Conservation (phyloP, 495 filamentous ascomycete species). For the Thozetella sp. region DNA sequence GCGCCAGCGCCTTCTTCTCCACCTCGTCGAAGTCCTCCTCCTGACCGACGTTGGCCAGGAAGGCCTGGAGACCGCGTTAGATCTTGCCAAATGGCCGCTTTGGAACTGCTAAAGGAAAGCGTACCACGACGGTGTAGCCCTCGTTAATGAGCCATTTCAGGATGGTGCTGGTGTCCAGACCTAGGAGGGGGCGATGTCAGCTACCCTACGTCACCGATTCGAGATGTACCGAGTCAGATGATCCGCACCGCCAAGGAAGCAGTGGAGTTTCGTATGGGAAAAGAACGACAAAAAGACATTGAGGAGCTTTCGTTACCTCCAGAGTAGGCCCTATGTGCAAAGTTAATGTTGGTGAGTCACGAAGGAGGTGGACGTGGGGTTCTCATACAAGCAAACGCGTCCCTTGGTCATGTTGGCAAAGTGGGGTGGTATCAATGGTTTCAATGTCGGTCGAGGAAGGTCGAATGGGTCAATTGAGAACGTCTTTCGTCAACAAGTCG, state of each 20-base stretch:
- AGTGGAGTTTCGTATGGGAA: too few relatives aligned
- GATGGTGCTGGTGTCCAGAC: constrained; percentile 14
- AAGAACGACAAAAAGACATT: constrained; percentile 7
- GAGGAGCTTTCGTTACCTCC: constrained; percentile 26
- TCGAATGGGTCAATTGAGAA: too few relatives aligned
- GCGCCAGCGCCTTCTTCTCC: constrained; percentile 66
- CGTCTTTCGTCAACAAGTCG: too few relatives aligned
- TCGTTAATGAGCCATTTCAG: constrained; percentile 69
- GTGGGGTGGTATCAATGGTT: too few relatives aligned
- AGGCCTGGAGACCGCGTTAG: constrained; percentile 12
- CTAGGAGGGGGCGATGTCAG: too few relatives aligned
- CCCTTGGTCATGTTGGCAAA: constrained; percentile 37
- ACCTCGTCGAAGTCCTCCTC: constrained; percentile 48
- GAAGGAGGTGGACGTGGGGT: background rate
- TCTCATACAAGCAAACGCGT: constrained; percentile 40
- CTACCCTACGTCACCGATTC: too few relatives aligned
- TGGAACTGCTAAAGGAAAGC: constrained; percentile 8
- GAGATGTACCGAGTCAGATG: too few relatives aligned
- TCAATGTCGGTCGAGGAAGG: too few relatives aligned
- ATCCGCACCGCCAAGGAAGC: too few relatives aligned
- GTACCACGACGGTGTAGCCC: constrained; percentile 30
- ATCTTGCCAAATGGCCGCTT: background rate
- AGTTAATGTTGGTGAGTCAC: constrained; percentile 12
- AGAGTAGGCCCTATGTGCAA: constrained; percentile 41
- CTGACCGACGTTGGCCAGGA: constrained; percentile 61